Percentiles rank a stretch among this genome's conserved stretches.
These are phyloP conservation scores for Wickerhamomyces chaumierensis DNA, from an alignment of 805 yeast species.

Conservation along the genomic window DNA sequence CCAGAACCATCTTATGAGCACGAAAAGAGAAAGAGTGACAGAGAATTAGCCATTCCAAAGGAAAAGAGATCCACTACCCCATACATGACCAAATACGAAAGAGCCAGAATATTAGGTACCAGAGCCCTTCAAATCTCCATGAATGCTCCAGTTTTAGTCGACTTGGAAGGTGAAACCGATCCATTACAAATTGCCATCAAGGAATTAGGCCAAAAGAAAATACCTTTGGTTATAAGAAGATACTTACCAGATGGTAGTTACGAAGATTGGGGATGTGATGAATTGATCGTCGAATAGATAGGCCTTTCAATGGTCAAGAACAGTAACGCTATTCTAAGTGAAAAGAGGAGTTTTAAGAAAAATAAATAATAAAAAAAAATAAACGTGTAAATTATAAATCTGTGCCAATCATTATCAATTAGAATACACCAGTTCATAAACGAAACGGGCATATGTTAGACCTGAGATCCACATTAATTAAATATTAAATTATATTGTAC, in stretches of 20 bases:
- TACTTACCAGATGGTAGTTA: constrained; percentile 93
- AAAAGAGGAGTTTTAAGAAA: not conserved
- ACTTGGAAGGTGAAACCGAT: constrained; percentile 97
- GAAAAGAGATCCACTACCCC: constrained; percentile 93
- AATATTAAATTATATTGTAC: too few relatives aligned
- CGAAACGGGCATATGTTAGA: too few relatives aligned
- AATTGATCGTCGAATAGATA: constrained; percentile 71
- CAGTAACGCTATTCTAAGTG: too few relatives aligned
- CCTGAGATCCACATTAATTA: too few relatives aligned
- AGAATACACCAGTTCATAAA: too few relatives aligned
- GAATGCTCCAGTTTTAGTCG: constrained; percentile 98
- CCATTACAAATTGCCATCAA: constrained; percentile 97
- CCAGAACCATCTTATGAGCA: constrained; percentile 27
- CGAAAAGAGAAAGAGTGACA: constrained; percentile 49
- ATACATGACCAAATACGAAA: constrained; percentile 96
- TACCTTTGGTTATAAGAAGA: constrained; percentile 91
- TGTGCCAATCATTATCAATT: not conserved
- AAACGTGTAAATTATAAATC: not conserved
- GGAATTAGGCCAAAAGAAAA: constrained; percentile 87
- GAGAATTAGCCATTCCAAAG: constrained; percentile 79
- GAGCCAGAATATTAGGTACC: constrained; percentile 96
- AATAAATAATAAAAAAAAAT: not conserved
- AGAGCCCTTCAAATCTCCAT: constrained; percentile 94
- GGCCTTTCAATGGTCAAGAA: too few relatives aligned
- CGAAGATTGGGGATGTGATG: constrained; percentile 99